Conservation (phyloP, 257 asterid species). For the Solanum neorickii region DNA sequence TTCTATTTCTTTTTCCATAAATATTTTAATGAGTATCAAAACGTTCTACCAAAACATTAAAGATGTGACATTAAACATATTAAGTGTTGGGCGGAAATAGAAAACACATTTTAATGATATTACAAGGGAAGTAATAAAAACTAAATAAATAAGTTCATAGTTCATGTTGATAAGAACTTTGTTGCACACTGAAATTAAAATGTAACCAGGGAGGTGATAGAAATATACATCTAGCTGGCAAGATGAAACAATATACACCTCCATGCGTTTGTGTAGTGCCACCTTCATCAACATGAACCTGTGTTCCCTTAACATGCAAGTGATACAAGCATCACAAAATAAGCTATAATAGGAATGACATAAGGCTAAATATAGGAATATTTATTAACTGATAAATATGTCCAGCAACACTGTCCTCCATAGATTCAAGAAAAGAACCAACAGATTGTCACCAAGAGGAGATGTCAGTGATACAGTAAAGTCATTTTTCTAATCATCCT, state of each 20-base stretch:
- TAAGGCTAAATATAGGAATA: not conserved
- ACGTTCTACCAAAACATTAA: no score
- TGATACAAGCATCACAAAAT: not conserved
- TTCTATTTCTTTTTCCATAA: no score
- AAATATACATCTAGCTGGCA: slow-evolving; percentile 25
- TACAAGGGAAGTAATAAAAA: no score
- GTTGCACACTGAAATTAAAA: not conserved
- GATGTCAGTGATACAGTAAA: not conserved
- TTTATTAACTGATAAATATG: not conserved
- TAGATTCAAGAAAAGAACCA: slow-evolving; percentile 6
- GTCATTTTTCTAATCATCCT: no score
- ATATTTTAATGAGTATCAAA: no score
- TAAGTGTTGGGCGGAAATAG: no score
- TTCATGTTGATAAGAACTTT: not conserved
- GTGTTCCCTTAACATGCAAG: slow-evolving; percentile 13
- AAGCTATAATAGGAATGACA: not conserved
- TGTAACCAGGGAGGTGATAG: not conserved
- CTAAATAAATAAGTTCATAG: no score
- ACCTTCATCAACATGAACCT: slow-evolving; percentile 4
- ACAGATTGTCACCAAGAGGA: not conserved
- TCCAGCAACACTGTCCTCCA: slow-evolving; percentile 17
- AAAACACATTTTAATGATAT: no score
- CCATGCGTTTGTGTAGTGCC: slow-evolving; percentile 13
- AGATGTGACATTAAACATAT: no score
- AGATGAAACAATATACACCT: slow-evolving; percentile 22